Evolutionary conservation across 1,139 yeast genomes (phyloP).

Genomic region (Suhomyces maxii): DNA sequence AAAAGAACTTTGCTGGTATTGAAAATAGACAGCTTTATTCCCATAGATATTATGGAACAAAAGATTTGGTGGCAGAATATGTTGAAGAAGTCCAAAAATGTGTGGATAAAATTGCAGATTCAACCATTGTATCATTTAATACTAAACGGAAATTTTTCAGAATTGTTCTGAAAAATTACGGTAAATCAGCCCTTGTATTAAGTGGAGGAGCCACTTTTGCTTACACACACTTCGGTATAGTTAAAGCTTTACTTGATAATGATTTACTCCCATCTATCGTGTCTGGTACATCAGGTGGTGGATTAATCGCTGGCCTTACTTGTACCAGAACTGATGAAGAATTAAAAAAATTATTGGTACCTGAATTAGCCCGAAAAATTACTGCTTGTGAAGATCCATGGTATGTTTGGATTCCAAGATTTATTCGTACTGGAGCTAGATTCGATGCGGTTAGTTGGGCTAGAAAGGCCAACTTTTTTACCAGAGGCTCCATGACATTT

Average conservation of each 20-base stretch:
- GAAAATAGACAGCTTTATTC: conserved; percentile 73
- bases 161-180: conserved; percentile 62
- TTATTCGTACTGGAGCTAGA: conserved; percentile 76
- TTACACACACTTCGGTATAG: conserved; percentile 74
- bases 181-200: conserved; percentile 69
- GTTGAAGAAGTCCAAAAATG: conserved; percentile 53
- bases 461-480: conserved; percentile 63
- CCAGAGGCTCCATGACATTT: conserved; percentile 71
- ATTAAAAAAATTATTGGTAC: conserved; percentile 53
- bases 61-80: conserved; percentile 56
- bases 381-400: conserved; percentile 73
- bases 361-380: conserved; percentile 62
- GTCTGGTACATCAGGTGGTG: conserved; percentile 84
- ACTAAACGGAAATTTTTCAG: conserved; percentile 58
- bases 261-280: conserved; percentile 67
- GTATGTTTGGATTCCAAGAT: conserved; percentile 60
- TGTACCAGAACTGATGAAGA: conserved; percentile 73
- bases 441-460: conserved; percentile 81
- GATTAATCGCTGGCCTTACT: conserved; percentile 72
- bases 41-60: conserved; percentile 76
- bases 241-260: conserved; percentile 68
- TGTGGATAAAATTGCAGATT: conserved; percentile 44
- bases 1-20: conserved; percentile 75
- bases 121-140: conserved; percentile 35
- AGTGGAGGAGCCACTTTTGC: conserved; percentile 84